These are phyloP conservation scores for Rachicladosporium sp. DNA, from an alignment of 2,329 filamentous ascomycete genomes.

Conservation along the genomic window DNA sequence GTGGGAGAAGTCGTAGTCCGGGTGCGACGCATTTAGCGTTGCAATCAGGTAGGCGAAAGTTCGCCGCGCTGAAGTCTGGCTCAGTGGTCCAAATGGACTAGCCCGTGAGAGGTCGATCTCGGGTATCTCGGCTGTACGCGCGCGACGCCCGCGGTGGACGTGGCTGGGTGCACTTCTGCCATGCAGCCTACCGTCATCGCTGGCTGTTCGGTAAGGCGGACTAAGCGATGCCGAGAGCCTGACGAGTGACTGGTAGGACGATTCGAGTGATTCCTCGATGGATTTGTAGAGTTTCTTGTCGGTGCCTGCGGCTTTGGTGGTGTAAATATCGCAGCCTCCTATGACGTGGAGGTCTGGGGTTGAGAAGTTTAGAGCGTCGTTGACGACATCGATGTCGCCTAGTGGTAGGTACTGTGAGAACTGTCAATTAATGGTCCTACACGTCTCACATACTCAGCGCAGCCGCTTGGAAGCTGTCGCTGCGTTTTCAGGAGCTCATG, in stretches of 20 bases:
- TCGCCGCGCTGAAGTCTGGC: slow-evolving; percentile 74
- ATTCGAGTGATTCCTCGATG: slow-evolving; percentile 83
- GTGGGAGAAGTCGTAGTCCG: slow-evolving; percentile 94
- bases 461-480: no score
- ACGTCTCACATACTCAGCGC: no score
- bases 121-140: slow-evolving; percentile 19
- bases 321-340: slow-evolving; percentile 92
- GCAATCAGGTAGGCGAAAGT: slow-evolving; percentile 95
- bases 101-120: slow-evolving; percentile 61
- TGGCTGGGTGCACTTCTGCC: no score
- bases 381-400: slow-evolving; percentile 81
- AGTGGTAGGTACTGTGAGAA: slow-evolving; percentile 70
- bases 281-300: slow-evolving; percentile 97
- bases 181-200: slow-evolving; percentile 8
- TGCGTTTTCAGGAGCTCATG: no score
- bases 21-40: slow-evolving; percentile 88
- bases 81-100: slow-evolving; percentile 83
- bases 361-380: slow-evolving; percentile 87
- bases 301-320: slow-evolving; percentile 84
- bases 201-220: slow-evolving; percentile 51
- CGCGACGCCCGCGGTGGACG: slow-evolving; percentile 7
- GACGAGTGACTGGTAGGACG: slow-evolving; percentile 78
- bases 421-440: not conserved
- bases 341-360: slow-evolving; percentile 85
- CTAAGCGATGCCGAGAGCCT: slow-evolving; percentile 79